A percentile compares a stretch with the other conserved stretches of the same genome.
Evolutionary conservation across 108 stramenopile species (phyloP).

Genomic region (Skeletonema potamos): DNA sequence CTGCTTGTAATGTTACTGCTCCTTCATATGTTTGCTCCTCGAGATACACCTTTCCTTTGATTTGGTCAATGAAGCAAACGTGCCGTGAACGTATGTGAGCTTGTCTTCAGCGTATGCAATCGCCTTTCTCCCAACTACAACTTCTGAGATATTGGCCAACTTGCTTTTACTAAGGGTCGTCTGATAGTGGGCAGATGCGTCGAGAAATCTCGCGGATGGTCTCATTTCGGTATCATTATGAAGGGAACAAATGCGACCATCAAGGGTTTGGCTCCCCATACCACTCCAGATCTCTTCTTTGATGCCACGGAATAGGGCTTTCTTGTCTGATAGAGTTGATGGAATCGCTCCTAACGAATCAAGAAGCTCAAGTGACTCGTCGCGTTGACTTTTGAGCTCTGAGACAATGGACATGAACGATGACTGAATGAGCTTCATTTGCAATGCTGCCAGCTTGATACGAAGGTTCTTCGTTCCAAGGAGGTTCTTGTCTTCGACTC

Average conservation of each 20-base stretch:
- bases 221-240: conserved; percentile 15
- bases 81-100: not conserved
- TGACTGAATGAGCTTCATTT: conserved; percentile 50
- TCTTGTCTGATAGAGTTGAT: conserved; percentile 43
- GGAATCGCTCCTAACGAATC: conserved; percentile 25
- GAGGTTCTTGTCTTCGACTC: conserved; percentile 36
- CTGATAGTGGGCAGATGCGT: conserved; percentile 9
- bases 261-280: not conserved
- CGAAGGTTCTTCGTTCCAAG: conserved; percentile 58
- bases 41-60: conserved; percentile 9
- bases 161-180: conserved; percentile 19
- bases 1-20: not conserved
- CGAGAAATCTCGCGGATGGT: conserved; percentile 31
- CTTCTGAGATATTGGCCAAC: conserved; percentile 29
- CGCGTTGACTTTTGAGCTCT: conserved; percentile 38
- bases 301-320: conserved; percentile 38
- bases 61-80: conserved; percentile 19
- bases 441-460: conserved; percentile 46
- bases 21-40: not conserved
- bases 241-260: conserved; percentile 10
- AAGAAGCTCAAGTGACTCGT: conserved; percentile 14
- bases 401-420: conserved; percentile 47
- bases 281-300: conserved; percentile 52
- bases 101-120: not conserved
- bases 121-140: conserved; percentile 16